Conservation (phyloP, 2,329 filamentous ascomycete species). For the Trichoderma atroviride region DNA sequence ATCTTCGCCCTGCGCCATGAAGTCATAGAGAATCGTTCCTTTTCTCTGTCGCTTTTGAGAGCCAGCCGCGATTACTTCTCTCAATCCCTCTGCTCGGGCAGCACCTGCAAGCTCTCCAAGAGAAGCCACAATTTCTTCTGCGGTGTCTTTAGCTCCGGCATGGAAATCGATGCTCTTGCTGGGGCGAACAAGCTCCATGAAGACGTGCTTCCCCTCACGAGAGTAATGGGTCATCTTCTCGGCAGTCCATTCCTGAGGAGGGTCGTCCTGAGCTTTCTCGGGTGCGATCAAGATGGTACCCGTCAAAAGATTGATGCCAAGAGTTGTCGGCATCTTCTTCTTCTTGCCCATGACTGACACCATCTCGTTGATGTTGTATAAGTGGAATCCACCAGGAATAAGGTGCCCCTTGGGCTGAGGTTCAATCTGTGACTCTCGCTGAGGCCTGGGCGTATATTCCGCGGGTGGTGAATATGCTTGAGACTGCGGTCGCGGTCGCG, state of each 20-base stretch:
- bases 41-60: slow-evolving; percentile 72
- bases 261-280: slow-evolving; percentile 79
- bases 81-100: slow-evolving; percentile 77
- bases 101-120: slow-evolving; percentile 89
- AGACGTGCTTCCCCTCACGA: slow-evolving; percentile 96
- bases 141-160: slow-evolving; percentile 94
- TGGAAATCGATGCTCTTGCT: slow-evolving; percentile 97
- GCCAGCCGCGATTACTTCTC: slow-evolving; percentile 83
- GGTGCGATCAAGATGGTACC: slow-evolving; percentile 90
- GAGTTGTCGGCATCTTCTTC: slow-evolving; percentile 96
- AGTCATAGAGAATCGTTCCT: slow-evolving; percentile 88
- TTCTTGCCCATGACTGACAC: slow-evolving; percentile 94
- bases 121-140: slow-evolving; percentile 85
- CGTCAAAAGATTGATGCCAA: slow-evolving; percentile 89
- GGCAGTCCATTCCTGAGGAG: slow-evolving; percentile 88
- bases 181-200: slow-evolving; percentile 86
- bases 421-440: slow-evolving; percentile 38
- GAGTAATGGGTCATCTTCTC: slow-evolving; percentile 98
- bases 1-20: slow-evolving; percentile 93
- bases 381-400: slow-evolving; percentile 80
- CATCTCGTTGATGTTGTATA: slow-evolving; percentile 98
- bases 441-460: slow-evolving; percentile 39
- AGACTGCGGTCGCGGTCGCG: slow-evolving; percentile 36
- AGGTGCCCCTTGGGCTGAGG: slow-evolving; percentile 46
- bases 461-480: slow-evolving; percentile 16